Percentiles rank a stretch among this genome's conserved stretches.
Conservation (phyloP, 495 filamentous ascomycete species). For the Pseudoneurospora amorphoporcata region DNA sequence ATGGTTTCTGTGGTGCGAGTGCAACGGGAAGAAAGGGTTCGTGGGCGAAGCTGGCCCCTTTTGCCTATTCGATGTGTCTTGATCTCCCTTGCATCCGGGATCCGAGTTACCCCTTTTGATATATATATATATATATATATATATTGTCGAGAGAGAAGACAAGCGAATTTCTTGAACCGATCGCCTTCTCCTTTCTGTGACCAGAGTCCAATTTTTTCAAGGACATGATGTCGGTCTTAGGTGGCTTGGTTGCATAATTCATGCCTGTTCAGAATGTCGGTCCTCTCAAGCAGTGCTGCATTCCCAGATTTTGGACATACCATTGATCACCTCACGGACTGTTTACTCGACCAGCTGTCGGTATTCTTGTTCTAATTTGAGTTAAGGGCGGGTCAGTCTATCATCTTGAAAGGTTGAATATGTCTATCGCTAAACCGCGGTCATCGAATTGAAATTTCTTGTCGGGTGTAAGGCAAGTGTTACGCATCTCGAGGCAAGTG, state of each 20-base stretch:
- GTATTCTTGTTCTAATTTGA: neutral
- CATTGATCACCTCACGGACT: neutral
- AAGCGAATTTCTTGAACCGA: neutral
- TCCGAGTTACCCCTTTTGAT: no score
- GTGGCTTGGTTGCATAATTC: neutral
- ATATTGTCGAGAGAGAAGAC: neutral
- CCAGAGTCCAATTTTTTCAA: neutral
- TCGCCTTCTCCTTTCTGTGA: no score
- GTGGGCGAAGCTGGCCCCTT: neutral
- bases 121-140: no score
- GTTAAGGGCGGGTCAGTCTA: neutral
- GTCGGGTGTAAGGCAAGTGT: no score
- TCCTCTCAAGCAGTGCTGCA: neutral
- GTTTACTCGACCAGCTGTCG: neutral
- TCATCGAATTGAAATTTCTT: neutral
- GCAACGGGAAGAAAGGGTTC: neutral
- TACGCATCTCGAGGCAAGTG: neutral
- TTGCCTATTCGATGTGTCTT: neutral
- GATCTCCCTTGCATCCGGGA: neutral
- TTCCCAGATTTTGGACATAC: neutral
- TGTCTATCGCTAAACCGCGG: neutral
- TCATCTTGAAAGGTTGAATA: neutral
- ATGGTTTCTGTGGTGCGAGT: neutral
- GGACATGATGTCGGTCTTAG: neutral
- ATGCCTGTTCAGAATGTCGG: neutral